These are phyloP conservation scores for Pseudopyrenochaeta lycopersici DNA, from an alignment of 2,329 filamentous ascomycete species.

Conservation along the genomic window DNA sequence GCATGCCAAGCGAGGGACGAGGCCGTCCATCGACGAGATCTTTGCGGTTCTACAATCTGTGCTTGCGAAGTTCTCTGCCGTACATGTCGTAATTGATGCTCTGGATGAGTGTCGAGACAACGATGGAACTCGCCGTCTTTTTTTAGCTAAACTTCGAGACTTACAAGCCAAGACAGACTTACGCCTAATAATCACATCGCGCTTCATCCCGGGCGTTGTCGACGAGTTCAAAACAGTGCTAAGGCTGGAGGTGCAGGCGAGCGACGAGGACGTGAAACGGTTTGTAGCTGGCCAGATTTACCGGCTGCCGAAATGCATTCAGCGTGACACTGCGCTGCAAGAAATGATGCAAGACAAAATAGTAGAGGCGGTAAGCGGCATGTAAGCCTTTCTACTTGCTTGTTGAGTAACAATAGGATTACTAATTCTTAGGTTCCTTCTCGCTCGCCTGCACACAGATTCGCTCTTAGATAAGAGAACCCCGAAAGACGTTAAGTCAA, in stretches of 20 bases:
- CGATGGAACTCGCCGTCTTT: constrained; percentile 12
- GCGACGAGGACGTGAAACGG: constrained; percentile 22
- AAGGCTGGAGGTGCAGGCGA: constrained; percentile 29
- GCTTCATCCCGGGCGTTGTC: too few relatives aligned
- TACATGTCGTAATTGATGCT: constrained; percentile 41
- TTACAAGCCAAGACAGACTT: neutral
- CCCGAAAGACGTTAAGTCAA: neutral
- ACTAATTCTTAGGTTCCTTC: too few relatives aligned
- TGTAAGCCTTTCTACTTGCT: too few relatives aligned
- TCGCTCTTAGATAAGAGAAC: too few relatives aligned
- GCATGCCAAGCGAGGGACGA: constrained; percentile 7
- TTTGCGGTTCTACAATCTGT: constrained; percentile 1
- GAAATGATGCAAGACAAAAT: constrained; percentile 10
- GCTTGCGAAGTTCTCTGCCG: constrained; percentile 5
- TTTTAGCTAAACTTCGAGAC: constrained; percentile 6
- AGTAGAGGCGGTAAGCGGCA: too few relatives aligned
- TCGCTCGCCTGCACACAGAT: too few relatives aligned
- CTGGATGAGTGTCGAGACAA: constrained; percentile 44
- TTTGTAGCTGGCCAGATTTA: constrained; percentile 27
- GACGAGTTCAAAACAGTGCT: neutral
- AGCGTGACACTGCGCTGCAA: constrained; percentile 17
- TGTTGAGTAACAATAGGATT: too few relatives aligned
- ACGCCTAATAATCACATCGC: constrained; percentile 13
- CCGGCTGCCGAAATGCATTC: constrained; percentile 25
- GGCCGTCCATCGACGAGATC: constrained; percentile 10